Percentiles rank a stretch among this genome's conserved stretches.
Evolutionary conservation across 176 grass and related monocot species (phyloP).

Genomic region (Aechmea fasciata): DNA sequence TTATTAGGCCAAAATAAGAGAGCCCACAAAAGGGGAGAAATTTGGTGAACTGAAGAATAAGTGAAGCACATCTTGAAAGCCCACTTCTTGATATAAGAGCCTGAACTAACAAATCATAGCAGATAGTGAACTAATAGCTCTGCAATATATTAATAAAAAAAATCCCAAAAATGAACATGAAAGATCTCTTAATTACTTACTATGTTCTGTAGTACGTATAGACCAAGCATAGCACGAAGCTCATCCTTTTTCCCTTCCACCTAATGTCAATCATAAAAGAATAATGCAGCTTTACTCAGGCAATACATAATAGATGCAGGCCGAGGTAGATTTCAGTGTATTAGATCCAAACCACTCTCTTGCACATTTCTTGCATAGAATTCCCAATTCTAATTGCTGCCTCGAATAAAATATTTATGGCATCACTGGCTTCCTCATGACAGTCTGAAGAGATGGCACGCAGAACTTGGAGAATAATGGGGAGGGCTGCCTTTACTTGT

Average conservation of each 20-base stretch:
- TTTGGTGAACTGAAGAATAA: constrained; percentile 41
- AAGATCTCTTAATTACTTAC: constrained; percentile 36
- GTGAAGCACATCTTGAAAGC: constrained; percentile 40
- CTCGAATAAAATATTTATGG: constrained; percentile 43
- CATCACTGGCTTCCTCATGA: constrained; percentile 42
- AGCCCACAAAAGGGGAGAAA: constrained; percentile 62
- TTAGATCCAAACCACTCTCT: constrained; percentile 47
- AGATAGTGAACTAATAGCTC: not conserved
- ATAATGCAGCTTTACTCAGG: constrained; percentile 22
- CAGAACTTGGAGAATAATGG: constrained; percentile 68
- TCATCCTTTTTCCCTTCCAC: constrained; percentile 42
- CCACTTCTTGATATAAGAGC: constrained; percentile 53
- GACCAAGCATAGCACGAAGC: constrained; percentile 59
- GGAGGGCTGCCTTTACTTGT: constrained; percentile 67
- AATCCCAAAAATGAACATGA: not conserved
- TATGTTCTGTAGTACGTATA: constrained; percentile 81
- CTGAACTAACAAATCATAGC: constrained; percentile 30
- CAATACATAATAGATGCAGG: not conserved
- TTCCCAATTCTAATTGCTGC: constrained; percentile 44
- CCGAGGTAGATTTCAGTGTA: not conserved
- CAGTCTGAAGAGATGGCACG: constrained; percentile 21
- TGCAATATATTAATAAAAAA: not conserved
- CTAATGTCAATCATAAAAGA: constrained; percentile 28
- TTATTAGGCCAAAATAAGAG: constrained; percentile 63
- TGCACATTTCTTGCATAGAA: constrained; percentile 66